phyloP scores from a whole-genome alignment of 2,329 filamentous ascomycete species.

The Botryotinia calthae region DNA sequence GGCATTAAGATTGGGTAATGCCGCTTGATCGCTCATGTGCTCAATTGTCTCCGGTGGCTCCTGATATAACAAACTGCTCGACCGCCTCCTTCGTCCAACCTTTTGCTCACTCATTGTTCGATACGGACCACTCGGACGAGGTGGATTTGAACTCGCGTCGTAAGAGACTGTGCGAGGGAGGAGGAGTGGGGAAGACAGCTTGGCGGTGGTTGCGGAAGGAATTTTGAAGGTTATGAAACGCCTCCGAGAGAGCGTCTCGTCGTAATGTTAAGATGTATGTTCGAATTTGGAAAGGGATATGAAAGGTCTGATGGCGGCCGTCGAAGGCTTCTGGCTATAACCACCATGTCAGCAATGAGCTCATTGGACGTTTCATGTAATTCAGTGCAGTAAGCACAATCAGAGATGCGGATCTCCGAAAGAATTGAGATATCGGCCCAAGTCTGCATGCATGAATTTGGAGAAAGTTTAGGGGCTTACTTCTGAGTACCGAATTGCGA shows the following conservation, averaged over 20 bases:
- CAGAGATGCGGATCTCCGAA: slow-evolving; percentile 3
- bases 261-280: not conserved
- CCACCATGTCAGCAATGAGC: slow-evolving; percentile 17
- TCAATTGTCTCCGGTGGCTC: slow-evolving; percentile 95
- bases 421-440: not conserved
- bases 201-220: slow-evolving; percentile 69
- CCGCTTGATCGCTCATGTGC: slow-evolving; percentile 94
- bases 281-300: not conserved
- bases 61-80: slow-evolving; percentile 96
- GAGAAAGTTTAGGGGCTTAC: slow-evolving; percentile 11
- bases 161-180: slow-evolving; percentile 89
- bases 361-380: slow-evolving; percentile 8
- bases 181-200: slow-evolving; percentile 88
- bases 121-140: slow-evolving; percentile 54
- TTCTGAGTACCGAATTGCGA: not conserved
- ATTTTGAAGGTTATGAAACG: slow-evolving; percentile 34
- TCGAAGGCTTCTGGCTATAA: slow-evolving; percentile 9
- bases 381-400: not conserved
- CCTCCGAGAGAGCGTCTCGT: slow-evolving; percentile 30
- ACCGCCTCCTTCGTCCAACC: slow-evolving; percentile 79
- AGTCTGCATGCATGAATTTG: not conserved
- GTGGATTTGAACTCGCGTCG: slow-evolving; percentile 73
- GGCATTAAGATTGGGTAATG: slow-evolving; percentile 91
- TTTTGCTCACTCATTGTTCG: slow-evolving; percentile 60
- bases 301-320: not conserved